Evolutionary conservation across 1,284 basidiomycete species (phyloP).

Genomic region (Trichosporon faecale): DNA sequence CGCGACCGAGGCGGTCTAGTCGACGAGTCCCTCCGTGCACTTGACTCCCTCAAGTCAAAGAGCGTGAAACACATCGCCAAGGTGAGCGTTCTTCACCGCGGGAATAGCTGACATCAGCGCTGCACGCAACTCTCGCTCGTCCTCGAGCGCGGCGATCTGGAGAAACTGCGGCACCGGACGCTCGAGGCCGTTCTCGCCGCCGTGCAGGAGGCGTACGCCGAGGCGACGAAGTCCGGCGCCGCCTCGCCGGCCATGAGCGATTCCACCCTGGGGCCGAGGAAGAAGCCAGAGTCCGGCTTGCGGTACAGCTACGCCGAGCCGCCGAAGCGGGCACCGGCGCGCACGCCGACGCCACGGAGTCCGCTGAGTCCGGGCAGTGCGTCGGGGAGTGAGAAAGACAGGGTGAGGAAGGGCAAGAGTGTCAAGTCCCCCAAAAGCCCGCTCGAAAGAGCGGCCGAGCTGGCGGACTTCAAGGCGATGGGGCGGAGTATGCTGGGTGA

Average conservation of each 20-base stretch:
- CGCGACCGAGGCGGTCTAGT: not conserved
- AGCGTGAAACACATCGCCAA: slow-evolving; percentile 15
- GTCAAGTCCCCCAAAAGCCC: slow-evolving; percentile 3
- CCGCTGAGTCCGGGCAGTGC: not conserved
- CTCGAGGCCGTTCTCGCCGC: slow-evolving; percentile 32
- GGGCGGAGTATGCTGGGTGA: slow-evolving; percentile 24
- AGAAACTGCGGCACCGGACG: slow-evolving; percentile 17
- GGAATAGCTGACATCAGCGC: slow-evolving; percentile 23
- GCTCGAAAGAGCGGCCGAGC: slow-evolving; percentile 18
- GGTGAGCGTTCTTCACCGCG: not conserved
- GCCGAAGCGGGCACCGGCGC: slow-evolving; percentile 1
- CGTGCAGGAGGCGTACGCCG: slow-evolving; percentile 22
- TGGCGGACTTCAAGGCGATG: slow-evolving; percentile 16
- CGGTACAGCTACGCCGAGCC: slow-evolving; percentile 17
- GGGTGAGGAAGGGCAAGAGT: not conserved
- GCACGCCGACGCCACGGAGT: not conserved
- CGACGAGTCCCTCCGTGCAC: not conserved
- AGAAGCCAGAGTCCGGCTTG: slow-evolving; percentile 21
- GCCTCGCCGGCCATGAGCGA: slow-evolving; percentile 1
- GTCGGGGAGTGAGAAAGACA: not conserved
- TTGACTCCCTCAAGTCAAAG: not conserved
- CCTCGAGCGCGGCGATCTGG: slow-evolving; percentile 18
- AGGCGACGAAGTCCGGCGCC: slow-evolving; percentile 10
- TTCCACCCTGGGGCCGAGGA: slow-evolving; percentile 20
- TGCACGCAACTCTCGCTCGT: slow-evolving; percentile 24